Evolutionary conservation across 257 asterid species (phyloP), one percentile per base, ranked within the genome.

Genomic region (Solanum ossicruentum): DNA sequence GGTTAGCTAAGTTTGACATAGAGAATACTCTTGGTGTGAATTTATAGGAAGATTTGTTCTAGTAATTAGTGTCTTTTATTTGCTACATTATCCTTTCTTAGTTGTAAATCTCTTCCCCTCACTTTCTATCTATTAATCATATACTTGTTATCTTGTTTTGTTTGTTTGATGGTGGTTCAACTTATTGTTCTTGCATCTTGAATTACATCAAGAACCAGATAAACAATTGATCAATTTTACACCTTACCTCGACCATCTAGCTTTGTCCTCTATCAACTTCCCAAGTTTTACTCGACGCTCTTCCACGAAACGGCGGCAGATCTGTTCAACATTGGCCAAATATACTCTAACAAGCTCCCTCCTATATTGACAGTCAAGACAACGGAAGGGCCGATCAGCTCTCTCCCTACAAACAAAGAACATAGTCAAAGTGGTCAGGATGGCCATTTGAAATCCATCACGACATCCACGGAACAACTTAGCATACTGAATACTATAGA

Each of bases 331-430:
- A 86, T 96, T 96, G 78, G 96, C 91, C 90, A 95, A 88, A 89
- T 96, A 96, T 12, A 95, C 98, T 63, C 99, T 88, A 32, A 95
- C 93, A 88, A 95, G 98, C 86, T 96, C 99, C 93, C 99, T 90
- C 88, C 99, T 88, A 85, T 96, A 96, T 86, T 89, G 93, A 88
- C 93, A 88, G 86, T 93, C 98, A 47, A 96, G 98, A 88, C 98
- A 96, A 72, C 98, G 97, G 86, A 96, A 96, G 12, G 97, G 99
- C 56, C 95, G 91, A 80, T 96, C 95, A 51, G 92, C 90, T 92
- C 97, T 96, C 90, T 94, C 99, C 94, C 99, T 96, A 89, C 83
- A 85, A 84, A 90, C 32, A 60, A 86, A 89, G 69, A 77, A 21
- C 3, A 61, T 78, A 21, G 79, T 49, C 87, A 61, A 80, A 67